A percentile compares a stretch with the other conserved stretches of the same genome.
These are phyloP conservation scores for Spizellomyces punctatus DNA, from an alignment of 192 early-diverging fungal genomes.

Conservation along the genomic window DNA sequence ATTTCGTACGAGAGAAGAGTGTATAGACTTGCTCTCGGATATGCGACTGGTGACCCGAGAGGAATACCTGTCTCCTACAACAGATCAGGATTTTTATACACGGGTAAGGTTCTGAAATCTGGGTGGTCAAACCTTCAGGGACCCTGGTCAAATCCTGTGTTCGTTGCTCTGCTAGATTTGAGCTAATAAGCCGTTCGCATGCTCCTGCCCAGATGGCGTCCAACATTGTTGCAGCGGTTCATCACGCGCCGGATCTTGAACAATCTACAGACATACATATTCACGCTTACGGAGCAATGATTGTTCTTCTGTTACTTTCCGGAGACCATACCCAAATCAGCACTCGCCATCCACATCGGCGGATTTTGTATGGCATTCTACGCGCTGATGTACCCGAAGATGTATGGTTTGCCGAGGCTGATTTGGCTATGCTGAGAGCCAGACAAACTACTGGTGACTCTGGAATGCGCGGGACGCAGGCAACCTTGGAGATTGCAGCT, in stretches of 20 bases:
- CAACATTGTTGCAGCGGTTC: slow-evolving; percentile 14
- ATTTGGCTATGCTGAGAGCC: not conserved
- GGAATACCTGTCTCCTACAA: slow-evolving; percentile 10
- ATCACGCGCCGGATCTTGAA: not conserved
- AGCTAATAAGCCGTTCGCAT: no score
- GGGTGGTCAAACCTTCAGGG: no score
- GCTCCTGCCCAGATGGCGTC: slow-evolving; percentile 16
- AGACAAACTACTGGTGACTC: not conserved
- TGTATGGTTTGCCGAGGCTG: slow-evolving; percentile 24
- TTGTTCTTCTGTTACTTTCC: slow-evolving; percentile 12
- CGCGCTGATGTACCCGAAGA: slow-evolving; percentile 22
- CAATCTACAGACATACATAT: not conserved
- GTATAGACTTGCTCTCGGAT: not conserved
- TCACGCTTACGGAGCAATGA: slow-evolving; percentile 21
- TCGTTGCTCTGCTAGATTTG: no score
- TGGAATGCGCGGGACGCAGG: not conserved
- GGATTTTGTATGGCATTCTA: slow-evolving; percentile 17
- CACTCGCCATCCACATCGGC: not conserved
- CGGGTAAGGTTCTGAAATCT: not conserved
- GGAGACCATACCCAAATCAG: not conserved
- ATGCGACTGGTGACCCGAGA: not conserved
- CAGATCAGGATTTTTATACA: not conserved
- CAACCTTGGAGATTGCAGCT: not conserved
- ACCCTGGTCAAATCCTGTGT: no score
- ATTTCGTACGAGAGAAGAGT: slow-evolving; percentile 13